phyloP scores from a whole-genome alignment of 2,329 filamentous ascomycete species.

The Trichoderma sp. region DNA sequence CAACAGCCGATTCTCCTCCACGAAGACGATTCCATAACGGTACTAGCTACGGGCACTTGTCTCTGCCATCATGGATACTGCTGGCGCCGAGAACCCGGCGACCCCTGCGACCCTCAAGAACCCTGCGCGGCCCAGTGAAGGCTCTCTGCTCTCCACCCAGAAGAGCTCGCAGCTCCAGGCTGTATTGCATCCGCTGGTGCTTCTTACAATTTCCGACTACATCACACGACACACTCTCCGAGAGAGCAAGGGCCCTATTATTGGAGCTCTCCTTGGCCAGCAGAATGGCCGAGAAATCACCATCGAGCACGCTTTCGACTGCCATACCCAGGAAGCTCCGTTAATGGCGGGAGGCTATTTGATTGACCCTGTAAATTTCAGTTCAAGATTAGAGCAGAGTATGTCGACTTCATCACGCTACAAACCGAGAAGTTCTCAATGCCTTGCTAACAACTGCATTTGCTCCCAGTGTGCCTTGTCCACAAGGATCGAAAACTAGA shows the following conservation, averaged over 20 bases:
- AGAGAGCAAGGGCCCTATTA: slow-evolving; percentile 72
- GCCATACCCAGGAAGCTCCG: slow-evolving; percentile 56
- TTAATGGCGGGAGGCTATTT: slow-evolving; percentile 59
- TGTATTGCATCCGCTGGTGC: slow-evolving; percentile 88
- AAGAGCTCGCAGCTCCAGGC: slow-evolving; percentile 76
- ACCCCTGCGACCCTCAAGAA: neutral
- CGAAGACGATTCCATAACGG: neutral
- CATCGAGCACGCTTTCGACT: slow-evolving; percentile 91
- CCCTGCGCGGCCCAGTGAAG: neutral
- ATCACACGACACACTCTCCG: slow-evolving; percentile 89
- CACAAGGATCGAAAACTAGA: slow-evolving; percentile 83
- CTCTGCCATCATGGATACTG: slow-evolving; percentile 53
- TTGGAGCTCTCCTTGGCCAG: slow-evolving; percentile 87
- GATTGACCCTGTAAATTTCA: slow-evolving; percentile 74
- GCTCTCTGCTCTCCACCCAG: slow-evolving; percentile 62
- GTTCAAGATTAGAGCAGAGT: slow-evolving; percentile 83
- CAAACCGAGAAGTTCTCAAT: slow-evolving; percentile 1
- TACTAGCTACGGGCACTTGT: neutral
- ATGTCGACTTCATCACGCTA: slow-evolving; percentile 39
- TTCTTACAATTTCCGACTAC: slow-evolving; percentile 96
- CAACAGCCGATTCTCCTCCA: neutral
- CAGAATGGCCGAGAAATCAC: slow-evolving; percentile 90
- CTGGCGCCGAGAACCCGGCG: slow-evolving; percentile 50
- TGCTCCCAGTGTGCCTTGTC: slow-evolving; percentile 77
- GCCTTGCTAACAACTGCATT: neutral